These are phyloP conservation scores for Ogataea naganishii DNA, from an alignment of 805 yeast species.

Conservation along the genomic window DNA sequence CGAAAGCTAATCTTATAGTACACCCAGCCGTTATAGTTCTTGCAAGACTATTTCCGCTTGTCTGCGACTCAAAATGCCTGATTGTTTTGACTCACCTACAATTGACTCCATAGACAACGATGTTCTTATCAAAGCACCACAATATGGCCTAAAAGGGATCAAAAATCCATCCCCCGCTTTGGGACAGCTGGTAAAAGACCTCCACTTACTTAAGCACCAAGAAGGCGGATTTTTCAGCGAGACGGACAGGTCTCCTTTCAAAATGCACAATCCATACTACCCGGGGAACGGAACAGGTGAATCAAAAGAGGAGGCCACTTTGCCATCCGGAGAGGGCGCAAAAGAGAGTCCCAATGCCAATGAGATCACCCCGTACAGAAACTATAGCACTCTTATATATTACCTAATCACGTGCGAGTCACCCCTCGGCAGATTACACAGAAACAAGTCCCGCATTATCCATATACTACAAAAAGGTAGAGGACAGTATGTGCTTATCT, in stretches of 20 bases:
- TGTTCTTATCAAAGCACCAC: constrained; percentile 14
- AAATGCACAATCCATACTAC: constrained; percentile 30
- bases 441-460: constrained; percentile 41
- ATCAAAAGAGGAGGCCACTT: constrained; percentile 4
- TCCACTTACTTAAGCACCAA: constrained; percentile 33
- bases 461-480: constrained; percentile 48
- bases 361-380: constrained; percentile 22
- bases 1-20: no score
- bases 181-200: constrained; percentile 24
- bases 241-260: constrained; percentile 42
- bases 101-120: constrained; percentile 14
- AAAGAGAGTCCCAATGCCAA: constrained; percentile 5
- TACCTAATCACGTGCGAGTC: constrained; percentile 42
- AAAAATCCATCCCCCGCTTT: constrained; percentile 13
- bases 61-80: neutral
- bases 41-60: no score
- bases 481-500: constrained; percentile 45
- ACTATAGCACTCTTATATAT: constrained; percentile 42
- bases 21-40: no score
- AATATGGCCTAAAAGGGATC: constrained; percentile 11
- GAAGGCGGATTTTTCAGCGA: constrained; percentile 54
- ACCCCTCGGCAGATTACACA: constrained; percentile 43
- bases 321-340: constrained; percentile 10
- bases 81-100: constrained; percentile 11
- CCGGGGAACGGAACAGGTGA: constrained; percentile 18